Conservation (phyloP, 1,139 yeast genomes). For the Protomyces inouyei region DNA sequence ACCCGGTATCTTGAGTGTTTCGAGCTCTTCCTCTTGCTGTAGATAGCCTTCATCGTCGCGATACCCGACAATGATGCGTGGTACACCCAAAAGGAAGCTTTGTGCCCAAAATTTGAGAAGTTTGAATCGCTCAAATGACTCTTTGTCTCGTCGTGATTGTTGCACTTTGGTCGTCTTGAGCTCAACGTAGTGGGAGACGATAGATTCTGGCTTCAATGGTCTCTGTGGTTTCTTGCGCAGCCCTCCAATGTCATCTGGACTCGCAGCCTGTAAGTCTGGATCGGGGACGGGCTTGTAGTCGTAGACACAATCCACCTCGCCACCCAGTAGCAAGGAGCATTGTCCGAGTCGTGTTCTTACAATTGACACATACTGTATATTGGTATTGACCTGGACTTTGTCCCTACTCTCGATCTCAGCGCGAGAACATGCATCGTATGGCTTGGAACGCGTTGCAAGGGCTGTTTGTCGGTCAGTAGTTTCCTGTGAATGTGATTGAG, state of each 20-base stretch:
- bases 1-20: slow-evolving; percentile 72
- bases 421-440: slow-evolving; percentile 68
- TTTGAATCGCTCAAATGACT: slow-evolving; percentile 59
- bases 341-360: slow-evolving; percentile 63
- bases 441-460: slow-evolving; percentile 66
- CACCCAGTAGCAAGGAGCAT: slow-evolving; percentile 65
- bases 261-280: slow-evolving; percentile 10
- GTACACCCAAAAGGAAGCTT: slow-evolving; percentile 79
- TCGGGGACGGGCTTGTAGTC: slow-evolving; percentile 60
- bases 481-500: not conserved
- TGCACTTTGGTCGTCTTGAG: slow-evolving; percentile 66
- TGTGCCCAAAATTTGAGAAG: slow-evolving; percentile 86
- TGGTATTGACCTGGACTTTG: slow-evolving; percentile 53
- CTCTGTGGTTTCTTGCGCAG: not conserved
- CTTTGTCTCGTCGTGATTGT: slow-evolving; percentile 50
- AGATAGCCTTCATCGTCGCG: slow-evolving; percentile 66
- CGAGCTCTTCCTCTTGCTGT: slow-evolving; percentile 64
- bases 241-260: slow-evolving; percentile 29
- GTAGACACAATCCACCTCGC: slow-evolving; percentile 86
- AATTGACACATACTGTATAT: slow-evolving; percentile 71
- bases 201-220: slow-evolving; percentile 36
- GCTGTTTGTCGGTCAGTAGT: slow-evolving; percentile 35
- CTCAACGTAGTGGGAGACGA: slow-evolving; percentile 74
- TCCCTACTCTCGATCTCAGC: slow-evolving; percentile 60
- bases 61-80: slow-evolving; percentile 75